phyloP scores from a whole-genome alignment of 306 rosid genomes.

The Rosa rugosa region DNA sequence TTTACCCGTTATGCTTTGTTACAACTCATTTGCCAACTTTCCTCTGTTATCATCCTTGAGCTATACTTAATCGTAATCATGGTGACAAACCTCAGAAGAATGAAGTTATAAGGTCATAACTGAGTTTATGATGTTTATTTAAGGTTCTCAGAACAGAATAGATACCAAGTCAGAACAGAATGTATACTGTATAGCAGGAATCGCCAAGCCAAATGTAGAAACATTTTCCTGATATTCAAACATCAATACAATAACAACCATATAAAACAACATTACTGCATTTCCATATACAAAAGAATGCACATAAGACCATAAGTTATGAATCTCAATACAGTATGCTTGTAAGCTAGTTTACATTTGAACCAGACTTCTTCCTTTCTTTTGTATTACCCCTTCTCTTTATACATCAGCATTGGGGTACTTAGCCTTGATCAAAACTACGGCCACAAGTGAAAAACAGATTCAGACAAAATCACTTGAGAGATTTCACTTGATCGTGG shows the following conservation, averaged over 20 bases:
- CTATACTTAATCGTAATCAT: background rate
- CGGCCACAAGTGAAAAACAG: constrained; percentile 37
- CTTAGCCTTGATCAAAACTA: constrained; percentile 43
- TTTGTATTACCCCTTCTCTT: constrained; percentile 3
- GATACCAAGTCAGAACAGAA: background rate
- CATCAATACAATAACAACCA: background rate
- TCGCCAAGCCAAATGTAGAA: background rate
- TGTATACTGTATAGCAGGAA: background rate
- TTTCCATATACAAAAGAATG: constrained; percentile 58
- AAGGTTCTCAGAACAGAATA: background rate
- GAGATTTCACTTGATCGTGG: constrained; percentile 28
- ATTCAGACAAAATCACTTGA: constrained; percentile 17
- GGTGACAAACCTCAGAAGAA: background rate
- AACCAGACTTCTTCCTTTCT: constrained; percentile 7
- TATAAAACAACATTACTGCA: constrained; percentile 32
- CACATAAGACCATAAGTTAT: constrained; percentile 17
- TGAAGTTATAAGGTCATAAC: background rate
- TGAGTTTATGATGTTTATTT: background rate
- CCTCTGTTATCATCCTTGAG: background rate
- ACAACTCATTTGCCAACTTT: background rate
- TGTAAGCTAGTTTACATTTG: constrained; percentile 28
- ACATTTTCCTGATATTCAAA: background rate
- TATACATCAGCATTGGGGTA: constrained; percentile 24
- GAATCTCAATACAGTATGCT: constrained; percentile 23
- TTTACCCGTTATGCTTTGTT: background rate